Conservation (phyloP, 1,139 yeast genomes). For the Yamadazyma atlantica region DNA sequence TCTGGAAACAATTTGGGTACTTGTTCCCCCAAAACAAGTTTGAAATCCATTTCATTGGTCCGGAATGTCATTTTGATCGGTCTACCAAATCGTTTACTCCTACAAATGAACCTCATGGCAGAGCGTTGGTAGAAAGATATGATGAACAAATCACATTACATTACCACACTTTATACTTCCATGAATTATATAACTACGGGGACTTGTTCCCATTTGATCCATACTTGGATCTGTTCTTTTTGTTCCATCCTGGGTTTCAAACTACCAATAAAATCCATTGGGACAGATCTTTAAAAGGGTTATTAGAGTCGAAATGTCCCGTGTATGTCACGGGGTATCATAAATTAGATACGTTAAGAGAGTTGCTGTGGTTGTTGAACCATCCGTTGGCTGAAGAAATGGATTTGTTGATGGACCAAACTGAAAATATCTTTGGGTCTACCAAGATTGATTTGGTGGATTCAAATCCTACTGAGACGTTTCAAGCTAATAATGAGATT, state of each 20-base stretch:
- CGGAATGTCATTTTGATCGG: constrained; percentile 80
- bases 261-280: constrained; percentile 82
- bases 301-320: constrained; percentile 91
- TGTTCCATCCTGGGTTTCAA: constrained; percentile 93
- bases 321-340: constrained; percentile 90
- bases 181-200: constrained; percentile 84
- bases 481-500: constrained; percentile 84
- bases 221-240: constrained; percentile 84
- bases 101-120: constrained; percentile 42
- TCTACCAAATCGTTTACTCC: constrained; percentile 37
- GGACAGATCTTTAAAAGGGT: constrained; percentile 80
- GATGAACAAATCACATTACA: constrained; percentile 75
- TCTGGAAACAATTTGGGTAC: constrained; percentile 91
- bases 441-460: constrained; percentile 95
- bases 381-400: constrained; percentile 64
- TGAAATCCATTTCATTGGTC: constrained; percentile 91
- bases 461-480: constrained; percentile 85
- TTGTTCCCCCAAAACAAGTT: constrained; percentile 80
- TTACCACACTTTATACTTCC: constrained; percentile 89
- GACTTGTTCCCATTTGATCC: constrained; percentile 98
- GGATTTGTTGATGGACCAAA: constrained; percentile 77
- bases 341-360: constrained; percentile 66
- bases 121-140: constrained; percentile 69
- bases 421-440: constrained; percentile 72
- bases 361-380: constrained; percentile 68